Evolutionary conservation across 2,329 filamentous ascomycete genomes (phyloP), one percentile per base, ranked within the genome.

Genomic region (Hypoxylon sp.): DNA sequence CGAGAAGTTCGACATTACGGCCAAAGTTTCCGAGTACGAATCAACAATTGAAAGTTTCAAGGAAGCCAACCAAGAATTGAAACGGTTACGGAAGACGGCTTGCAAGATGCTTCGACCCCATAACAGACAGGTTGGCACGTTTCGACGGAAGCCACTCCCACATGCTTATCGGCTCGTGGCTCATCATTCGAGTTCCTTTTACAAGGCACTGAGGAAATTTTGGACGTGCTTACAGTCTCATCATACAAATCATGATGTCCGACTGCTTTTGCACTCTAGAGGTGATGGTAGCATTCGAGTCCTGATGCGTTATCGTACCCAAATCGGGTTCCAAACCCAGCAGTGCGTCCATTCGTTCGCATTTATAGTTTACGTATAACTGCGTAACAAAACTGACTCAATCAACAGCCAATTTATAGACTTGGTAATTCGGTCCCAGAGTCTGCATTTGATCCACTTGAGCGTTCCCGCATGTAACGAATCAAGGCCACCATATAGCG

Each of bases 201-300:
- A 21, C 11, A 19, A 44, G 39, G 39, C 39, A 3, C 7, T 44
- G 2, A 44, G 39, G 6, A 44, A 21, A 17, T 44, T 44, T 17
- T 44, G 39, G 39, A 44, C 39, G 21, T 44, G 39, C 39, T 21
- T 44, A 44, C 39, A 44, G 15, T 44, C 39, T 19, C 39, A 44
- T 7, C 39, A 44, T 44, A 44, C 39, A 7, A 44, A 44, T 19
- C 39, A 44, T 44, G 39, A 21, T 17, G 39, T 44, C 21, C 39
- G 39, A 21, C 39, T 44, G 11, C 39, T 44, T 21, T 17, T 44
- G 17, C 39, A 44, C 7, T 44, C 39, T 11, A 44, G 39, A 44
- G 39, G 17, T 21, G 39, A 44, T 44, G 39, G 39, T 44, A 44
- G 39, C 17, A 17, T 44, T 44, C 39, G 39, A 21, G 39, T 44